phyloP scores from a whole-genome alignment of 1,139 yeast genomes.

The Geotrichum fermentans region DNA sequence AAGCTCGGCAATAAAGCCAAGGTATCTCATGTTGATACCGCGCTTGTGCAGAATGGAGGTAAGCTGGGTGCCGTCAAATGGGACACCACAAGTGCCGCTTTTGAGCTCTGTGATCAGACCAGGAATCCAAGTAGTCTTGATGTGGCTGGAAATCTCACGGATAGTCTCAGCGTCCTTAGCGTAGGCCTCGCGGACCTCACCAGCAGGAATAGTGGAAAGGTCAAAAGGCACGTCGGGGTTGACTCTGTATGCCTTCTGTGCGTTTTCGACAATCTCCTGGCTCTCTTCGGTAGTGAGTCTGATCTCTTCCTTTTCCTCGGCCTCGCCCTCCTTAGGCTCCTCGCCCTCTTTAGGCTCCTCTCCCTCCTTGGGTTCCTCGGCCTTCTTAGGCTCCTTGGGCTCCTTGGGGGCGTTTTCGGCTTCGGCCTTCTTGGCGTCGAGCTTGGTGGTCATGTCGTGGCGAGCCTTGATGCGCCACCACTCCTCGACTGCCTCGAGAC shows the following conservation, averaged over 20 bases:
- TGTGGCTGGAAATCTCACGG: slow-evolving; percentile 61
- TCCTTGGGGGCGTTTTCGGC: slow-evolving; percentile 22
- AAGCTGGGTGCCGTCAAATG: slow-evolving; percentile 78
- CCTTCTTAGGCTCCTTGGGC: slow-evolving; percentile 15
- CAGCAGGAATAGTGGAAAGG: slow-evolving; percentile 38
- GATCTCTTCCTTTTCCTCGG: slow-evolving; percentile 29
- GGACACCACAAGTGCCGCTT: slow-evolving; percentile 51
- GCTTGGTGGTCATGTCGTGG: slow-evolving; percentile 48
- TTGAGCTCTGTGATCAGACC: slow-evolving; percentile 55
- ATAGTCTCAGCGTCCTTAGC: slow-evolving; percentile 57
- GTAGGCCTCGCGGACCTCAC: slow-evolving; percentile 41
- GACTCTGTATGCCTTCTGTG: slow-evolving; percentile 37
- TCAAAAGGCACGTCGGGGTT: slow-evolving; percentile 75
- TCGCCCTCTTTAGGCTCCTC: slow-evolving; percentile 12
- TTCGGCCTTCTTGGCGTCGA: slow-evolving; percentile 14
- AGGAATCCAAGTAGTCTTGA: slow-evolving; percentile 57
- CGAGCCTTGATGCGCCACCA: slow-evolving; percentile 68
- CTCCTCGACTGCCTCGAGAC: slow-evolving; percentile 85
- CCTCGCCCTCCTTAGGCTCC: slow-evolving; percentile 42
- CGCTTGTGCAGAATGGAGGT: slow-evolving; percentile 62
- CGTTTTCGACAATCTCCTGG: slow-evolving; percentile 53
- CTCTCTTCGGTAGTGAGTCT: slow-evolving; percentile 31
- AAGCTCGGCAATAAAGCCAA: slow-evolving; percentile 45
- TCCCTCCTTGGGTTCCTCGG: slow-evolving; percentile 22
- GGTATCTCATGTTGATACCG: slow-evolving; percentile 87